A percentile compares a stretch with the other conserved stretches of the same genome.
Conservation (phyloP, 2,329 filamentous ascomycete species). For the Aspergillus uvarum region DNA sequence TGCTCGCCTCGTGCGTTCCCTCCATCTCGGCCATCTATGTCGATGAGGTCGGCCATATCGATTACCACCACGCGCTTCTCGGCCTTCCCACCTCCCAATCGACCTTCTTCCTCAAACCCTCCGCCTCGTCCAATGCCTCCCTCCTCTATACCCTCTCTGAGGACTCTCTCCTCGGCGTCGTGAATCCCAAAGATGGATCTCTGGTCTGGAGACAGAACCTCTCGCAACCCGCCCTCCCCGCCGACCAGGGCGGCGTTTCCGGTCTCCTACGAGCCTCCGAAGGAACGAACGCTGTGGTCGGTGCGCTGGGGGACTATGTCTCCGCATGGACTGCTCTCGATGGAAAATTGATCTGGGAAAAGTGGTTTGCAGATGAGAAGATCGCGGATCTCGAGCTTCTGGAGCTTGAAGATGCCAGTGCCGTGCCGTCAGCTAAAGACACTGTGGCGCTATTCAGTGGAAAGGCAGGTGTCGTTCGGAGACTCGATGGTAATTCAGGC, state of each 20-base stretch:
- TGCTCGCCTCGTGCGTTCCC: conserved; percentile 48
- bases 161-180: conserved; percentile 75
- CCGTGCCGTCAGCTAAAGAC: conserved; percentile 54
- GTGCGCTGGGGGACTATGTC: conserved; percentile 68
- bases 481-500: conserved; percentile 72
- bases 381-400: conserved; percentile 66
- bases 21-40: conserved; percentile 70
- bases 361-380: conserved; percentile 53
- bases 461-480: conserved; percentile 59
- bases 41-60: conserved; percentile 87
- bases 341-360: conserved; percentile 76
- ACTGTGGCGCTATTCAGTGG: conserved; percentile 67
- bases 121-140: conserved; percentile 77
- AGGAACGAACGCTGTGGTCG: conserved; percentile 73
- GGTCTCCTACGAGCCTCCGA: conserved; percentile 68
- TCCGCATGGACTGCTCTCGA: conserved; percentile 80
- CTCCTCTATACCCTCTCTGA: conserved; percentile 90
- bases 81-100: conserved; percentile 77
- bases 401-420: conserved; percentile 61
- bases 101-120: conserved; percentile 92
- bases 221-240: conserved; percentile 42
- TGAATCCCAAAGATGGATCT: conserved; percentile 82
- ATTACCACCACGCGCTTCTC: conserved; percentile 89
- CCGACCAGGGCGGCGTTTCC: conserved; percentile 17
- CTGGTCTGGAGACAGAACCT: conserved; percentile 84